Conservation (phyloP, 2,329 filamentous ascomycete species). For the Aureobasidium sp. region DNA sequence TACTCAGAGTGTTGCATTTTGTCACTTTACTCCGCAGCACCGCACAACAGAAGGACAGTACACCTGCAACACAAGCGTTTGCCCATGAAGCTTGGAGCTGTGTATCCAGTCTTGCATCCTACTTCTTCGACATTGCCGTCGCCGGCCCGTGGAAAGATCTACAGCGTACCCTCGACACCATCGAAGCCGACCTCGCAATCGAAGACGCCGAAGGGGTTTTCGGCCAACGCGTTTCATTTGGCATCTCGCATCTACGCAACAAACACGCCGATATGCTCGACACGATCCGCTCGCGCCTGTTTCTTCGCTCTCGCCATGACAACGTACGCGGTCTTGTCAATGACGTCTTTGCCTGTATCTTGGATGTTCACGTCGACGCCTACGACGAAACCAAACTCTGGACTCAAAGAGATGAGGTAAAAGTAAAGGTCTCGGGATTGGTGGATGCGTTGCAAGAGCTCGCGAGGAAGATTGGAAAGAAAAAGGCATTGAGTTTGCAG, state of each 20-base stretch:
- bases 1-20: slow-evolving; percentile 63
- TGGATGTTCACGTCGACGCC: background rate
- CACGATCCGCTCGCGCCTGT: slow-evolving; percentile 26
- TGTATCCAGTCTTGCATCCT: slow-evolving; percentile 62
- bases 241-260: slow-evolving; percentile 23
- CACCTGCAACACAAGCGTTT: slow-evolving; percentile 40
- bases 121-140: slow-evolving; percentile 76
- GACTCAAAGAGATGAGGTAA: background rate
- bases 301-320: slow-evolving; percentile 26
- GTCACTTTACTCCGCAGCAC: slow-evolving; percentile 32
- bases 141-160: slow-evolving; percentile 66
- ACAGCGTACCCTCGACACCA: slow-evolving; percentile 54
- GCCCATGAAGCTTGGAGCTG: slow-evolving; percentile 75
- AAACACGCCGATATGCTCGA: slow-evolving; percentile 26
- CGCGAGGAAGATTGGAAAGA: background rate
- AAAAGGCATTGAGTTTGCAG: background rate
- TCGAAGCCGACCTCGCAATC: slow-evolving; percentile 52
- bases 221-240: slow-evolving; percentile 17
- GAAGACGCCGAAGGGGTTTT: slow-evolving; percentile 41
- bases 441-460: background rate
- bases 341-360: slow-evolving; percentile 22
- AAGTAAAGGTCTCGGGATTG: background rate
- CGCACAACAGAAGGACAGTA: slow-evolving; percentile 22
- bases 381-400: background rate
- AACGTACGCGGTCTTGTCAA: slow-evolving; percentile 23